Conservation (phyloP, 345 rosid species). For the Eucalyptus camaldulensis region DNA sequence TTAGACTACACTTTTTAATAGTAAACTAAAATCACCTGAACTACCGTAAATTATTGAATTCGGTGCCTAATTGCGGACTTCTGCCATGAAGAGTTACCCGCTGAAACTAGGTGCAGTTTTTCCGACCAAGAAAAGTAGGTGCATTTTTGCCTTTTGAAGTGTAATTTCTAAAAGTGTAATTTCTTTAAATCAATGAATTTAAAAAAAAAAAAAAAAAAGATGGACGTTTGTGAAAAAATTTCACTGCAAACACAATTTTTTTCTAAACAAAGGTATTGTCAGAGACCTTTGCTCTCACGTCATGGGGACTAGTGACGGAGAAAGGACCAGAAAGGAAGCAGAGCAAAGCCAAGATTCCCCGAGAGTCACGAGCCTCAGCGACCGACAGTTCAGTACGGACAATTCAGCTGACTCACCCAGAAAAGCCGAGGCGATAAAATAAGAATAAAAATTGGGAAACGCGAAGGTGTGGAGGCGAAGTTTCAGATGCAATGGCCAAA, state of each 20-base stretch:
- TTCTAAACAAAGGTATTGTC: background rate
- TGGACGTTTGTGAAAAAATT: background rate
- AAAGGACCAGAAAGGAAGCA: background rate
- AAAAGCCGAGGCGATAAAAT: background rate
- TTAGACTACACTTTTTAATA: background rate
- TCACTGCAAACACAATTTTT: background rate
- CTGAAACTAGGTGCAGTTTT: background rate
- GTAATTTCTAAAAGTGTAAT: background rate
- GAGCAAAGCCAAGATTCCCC: background rate
- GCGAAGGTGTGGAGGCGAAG: background rate
- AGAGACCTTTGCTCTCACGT: background rate
- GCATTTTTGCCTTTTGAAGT: background rate
- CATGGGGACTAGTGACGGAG: background rate
- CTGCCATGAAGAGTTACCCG: background rate
- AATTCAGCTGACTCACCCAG: background rate
- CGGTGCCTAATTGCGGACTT: background rate
- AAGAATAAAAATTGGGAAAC: background rate
- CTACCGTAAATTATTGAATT: background rate
- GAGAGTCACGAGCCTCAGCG: background rate
- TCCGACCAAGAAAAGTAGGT: background rate
- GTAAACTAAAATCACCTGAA: background rate
- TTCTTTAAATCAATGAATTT: background rate
- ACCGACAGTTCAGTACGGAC: background rate
- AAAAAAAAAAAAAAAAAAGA: background rate
- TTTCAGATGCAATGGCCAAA: background rate